Evolutionary conservation across 1,284 basidiomycete genomes (phyloP).

Genomic region (Rhodotorula glutinis): DNA sequence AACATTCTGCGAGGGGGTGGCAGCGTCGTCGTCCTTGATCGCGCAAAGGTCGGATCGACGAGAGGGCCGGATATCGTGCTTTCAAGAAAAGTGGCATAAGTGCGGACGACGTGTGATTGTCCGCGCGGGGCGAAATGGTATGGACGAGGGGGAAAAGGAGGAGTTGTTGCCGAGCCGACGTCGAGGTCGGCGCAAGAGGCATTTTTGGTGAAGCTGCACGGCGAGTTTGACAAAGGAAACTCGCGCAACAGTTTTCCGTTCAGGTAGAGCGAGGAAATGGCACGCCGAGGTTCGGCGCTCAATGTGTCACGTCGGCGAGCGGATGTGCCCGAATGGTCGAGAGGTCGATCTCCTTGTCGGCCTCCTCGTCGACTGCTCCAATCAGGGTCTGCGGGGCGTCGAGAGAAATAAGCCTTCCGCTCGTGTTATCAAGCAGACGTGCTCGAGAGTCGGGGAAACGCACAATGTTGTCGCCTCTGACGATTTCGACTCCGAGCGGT

Average conservation of each 20-base stretch:
- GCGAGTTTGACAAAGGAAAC: too few species aligned
- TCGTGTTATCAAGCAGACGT: neutral
- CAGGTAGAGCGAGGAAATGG: too few species aligned
- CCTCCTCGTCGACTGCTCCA: constrained; percentile 81
- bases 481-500: constrained; percentile 90
- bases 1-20: too few species aligned
- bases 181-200: neutral
- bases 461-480: constrained; percentile 96
- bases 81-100: too few species aligned
- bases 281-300: neutral
- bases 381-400: constrained; percentile 63
- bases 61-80: too few species aligned
- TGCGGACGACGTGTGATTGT: too few species aligned
- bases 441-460: constrained; percentile 41
- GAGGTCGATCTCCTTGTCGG: constrained; percentile 76
- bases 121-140: too few species aligned
- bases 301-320: constrained; percentile 49
- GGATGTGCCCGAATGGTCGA: constrained; percentile 81
- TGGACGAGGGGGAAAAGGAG: too few species aligned
- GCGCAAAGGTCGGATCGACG: too few species aligned
- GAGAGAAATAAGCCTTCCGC: constrained; percentile 4
- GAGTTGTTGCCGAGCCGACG: too few species aligned
- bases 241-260: too few species aligned
- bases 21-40: too few species aligned
- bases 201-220: neutral